phyloP scores from a whole-genome alignment of 148 eudicot genomes.

The Amaranthus hypochondriacus region DNA sequence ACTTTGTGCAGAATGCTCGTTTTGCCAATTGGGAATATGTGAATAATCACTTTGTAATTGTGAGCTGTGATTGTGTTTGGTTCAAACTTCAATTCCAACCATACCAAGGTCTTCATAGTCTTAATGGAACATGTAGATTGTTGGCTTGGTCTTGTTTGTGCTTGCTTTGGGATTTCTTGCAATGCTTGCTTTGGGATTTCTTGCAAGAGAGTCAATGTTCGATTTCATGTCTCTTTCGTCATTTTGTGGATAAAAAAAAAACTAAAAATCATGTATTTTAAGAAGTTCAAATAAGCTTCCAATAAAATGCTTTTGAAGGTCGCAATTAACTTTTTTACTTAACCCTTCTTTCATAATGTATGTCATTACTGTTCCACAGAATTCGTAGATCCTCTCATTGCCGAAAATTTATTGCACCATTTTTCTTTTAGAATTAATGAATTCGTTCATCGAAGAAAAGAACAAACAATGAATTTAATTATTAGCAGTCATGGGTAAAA shows the following conservation, averaged over 20 bases:
- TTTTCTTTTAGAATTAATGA: background rate
- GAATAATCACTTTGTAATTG: too few relatives aligned
- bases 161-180: background rate
- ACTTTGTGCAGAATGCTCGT: too few relatives aligned
- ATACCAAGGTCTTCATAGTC: background rate
- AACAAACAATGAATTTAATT: background rate
- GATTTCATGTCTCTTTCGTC: background rate
- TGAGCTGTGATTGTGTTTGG: too few relatives aligned
- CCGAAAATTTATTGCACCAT: background rate
- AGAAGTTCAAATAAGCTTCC: background rate
- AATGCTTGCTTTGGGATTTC: background rate
- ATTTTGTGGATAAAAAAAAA: background rate
- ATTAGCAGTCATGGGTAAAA: background rate
- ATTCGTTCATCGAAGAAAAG: background rate
- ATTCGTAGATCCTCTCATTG: background rate
- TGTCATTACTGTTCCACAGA: background rate
- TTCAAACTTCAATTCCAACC: too few relatives aligned
- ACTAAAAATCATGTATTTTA: background rate
- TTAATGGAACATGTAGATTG: background rate
- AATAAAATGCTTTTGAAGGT: background rate
- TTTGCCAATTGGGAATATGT: too few relatives aligned
- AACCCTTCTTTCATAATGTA: background rate
- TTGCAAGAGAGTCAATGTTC: background rate
- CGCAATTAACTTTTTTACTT: background rate
- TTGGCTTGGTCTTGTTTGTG: background rate